Evolutionary conservation across 345 rosid species (phyloP).

Genomic region (Camelina hispida): DNA sequence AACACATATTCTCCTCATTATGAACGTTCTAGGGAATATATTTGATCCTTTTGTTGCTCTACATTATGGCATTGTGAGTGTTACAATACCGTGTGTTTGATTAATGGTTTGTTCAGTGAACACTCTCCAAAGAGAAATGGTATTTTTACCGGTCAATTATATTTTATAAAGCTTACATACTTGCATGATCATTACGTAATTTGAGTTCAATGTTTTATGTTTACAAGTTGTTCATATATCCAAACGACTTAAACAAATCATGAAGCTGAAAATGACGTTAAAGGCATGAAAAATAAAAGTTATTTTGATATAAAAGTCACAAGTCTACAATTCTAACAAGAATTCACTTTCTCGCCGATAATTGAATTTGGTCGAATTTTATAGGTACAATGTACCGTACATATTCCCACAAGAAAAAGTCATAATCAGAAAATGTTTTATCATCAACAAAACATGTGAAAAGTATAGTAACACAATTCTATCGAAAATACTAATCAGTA

Average conservation of each 20-base stretch:
- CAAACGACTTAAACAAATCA: background rate
- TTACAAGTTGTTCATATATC: background rate
- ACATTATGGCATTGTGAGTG: too few species aligned
- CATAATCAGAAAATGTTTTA: background rate
- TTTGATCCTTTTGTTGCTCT: too few species aligned
- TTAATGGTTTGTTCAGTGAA: too few species aligned
- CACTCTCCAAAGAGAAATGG: too few species aligned
- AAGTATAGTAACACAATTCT: background rate
- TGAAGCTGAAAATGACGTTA: slow-evolving; percentile 31
- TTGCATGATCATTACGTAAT: too few species aligned
- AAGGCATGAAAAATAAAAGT: slow-evolving; percentile 15
- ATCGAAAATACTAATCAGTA: too few species aligned
- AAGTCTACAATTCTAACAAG: slow-evolving; percentile 17
- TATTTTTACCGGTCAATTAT: too few species aligned
- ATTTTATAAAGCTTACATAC: too few species aligned
- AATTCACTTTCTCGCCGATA: slow-evolving; percentile 14
- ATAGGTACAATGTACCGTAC: slow-evolving; percentile 27
- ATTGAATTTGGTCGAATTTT: slow-evolving; percentile 23
- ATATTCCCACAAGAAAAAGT: background rate
- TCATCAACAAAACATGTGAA: background rate
- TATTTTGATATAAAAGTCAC: slow-evolving; percentile 4
- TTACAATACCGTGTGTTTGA: too few species aligned
- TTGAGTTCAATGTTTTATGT: too few species aligned
- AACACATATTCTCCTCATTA: too few species aligned
- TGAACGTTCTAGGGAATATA: too few species aligned